Conservation (phyloP, 2,329 filamentous ascomycete genomes). For the Diaporthe sp. region DNA sequence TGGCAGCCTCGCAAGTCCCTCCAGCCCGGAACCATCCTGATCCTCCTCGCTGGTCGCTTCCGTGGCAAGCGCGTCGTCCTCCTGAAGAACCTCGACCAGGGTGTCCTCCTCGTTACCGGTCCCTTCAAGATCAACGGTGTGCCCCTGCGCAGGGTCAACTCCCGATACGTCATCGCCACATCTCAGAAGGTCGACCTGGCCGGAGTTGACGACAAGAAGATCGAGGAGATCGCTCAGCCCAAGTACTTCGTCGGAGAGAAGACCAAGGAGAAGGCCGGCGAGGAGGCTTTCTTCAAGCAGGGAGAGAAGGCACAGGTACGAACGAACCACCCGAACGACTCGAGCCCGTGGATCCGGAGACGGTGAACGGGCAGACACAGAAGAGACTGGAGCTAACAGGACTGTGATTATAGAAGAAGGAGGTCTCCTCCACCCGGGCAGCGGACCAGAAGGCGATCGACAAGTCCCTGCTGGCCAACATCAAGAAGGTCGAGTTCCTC, state of each 20-base stretch:
- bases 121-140: constrained; percentile 99
- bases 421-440: constrained; percentile 89
- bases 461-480: constrained; percentile 92
- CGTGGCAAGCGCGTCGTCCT: constrained; percentile 99
- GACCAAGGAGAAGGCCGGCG: constrained; percentile 91
- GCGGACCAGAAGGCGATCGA: constrained; percentile 99
- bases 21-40: constrained; percentile 94
- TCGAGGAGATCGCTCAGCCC: constrained; percentile 78
- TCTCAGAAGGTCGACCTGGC: constrained; percentile 86
- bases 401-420: constrained; percentile 84
- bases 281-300: constrained; percentile 99
- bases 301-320: constrained; percentile 88
- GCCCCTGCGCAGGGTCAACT: constrained; percentile 93
- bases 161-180: constrained; percentile 93
- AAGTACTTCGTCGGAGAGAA: constrained; percentile 99
- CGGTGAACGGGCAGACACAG: not conserved
- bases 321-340: not conserved
- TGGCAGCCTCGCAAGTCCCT: constrained; percentile 90
- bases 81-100: constrained; percentile 97
- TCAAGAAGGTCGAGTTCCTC: constrained; percentile 99
- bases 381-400: constrained; percentile 50
- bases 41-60: constrained; percentile 99
- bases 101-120: constrained; percentile 98
- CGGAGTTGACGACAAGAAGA: constrained; percentile 91
- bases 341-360: not conserved